These are phyloP conservation scores for Aspergillus campestris DNA, from an alignment of 495 filamentous ascomycete species.

Conservation along the genomic window DNA sequence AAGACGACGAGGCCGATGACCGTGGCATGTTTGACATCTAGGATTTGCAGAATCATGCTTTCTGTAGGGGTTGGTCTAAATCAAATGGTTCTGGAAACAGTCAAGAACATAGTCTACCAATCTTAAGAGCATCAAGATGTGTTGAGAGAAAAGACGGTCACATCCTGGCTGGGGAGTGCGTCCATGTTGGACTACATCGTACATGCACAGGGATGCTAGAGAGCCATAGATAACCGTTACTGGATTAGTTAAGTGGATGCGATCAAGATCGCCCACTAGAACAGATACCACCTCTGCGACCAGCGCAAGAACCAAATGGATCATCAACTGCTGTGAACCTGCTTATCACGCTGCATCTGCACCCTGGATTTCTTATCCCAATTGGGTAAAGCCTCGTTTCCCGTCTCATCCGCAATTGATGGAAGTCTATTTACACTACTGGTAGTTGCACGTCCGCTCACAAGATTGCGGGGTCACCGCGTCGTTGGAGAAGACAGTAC, in stretches of 20 bases:
- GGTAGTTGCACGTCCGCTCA: background rate
- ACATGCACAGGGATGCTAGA: background rate
- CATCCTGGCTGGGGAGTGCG: no score
- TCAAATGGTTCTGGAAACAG: background rate
- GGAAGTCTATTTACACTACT: slow-evolving; percentile 1
- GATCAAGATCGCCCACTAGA: no score
- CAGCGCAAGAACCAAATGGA: no score
- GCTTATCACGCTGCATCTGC: no score
- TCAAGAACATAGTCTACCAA: no score
- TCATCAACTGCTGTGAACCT: no score
- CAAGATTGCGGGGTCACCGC: slow-evolving; percentile 1
- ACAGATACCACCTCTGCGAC: no score
- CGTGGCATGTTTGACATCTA: slow-evolving; percentile 10
- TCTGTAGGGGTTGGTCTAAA: background rate
- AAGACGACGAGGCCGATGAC: slow-evolving; percentile 16
- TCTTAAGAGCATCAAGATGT: no score
- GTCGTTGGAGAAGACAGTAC: slow-evolving; percentile 68
- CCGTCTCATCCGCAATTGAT: background rate
- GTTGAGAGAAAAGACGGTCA: no score
- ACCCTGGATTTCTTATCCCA: no score
- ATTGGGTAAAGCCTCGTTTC: background rate
- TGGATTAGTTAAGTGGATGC: background rate
- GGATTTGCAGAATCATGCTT: slow-evolving; percentile 4
- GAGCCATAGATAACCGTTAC: background rate
- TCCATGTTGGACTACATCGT: background rate